phyloP scores from a whole-genome alignment of 2,329 filamentous ascomycete genomes.

The Aureobasidium sp. region DNA sequence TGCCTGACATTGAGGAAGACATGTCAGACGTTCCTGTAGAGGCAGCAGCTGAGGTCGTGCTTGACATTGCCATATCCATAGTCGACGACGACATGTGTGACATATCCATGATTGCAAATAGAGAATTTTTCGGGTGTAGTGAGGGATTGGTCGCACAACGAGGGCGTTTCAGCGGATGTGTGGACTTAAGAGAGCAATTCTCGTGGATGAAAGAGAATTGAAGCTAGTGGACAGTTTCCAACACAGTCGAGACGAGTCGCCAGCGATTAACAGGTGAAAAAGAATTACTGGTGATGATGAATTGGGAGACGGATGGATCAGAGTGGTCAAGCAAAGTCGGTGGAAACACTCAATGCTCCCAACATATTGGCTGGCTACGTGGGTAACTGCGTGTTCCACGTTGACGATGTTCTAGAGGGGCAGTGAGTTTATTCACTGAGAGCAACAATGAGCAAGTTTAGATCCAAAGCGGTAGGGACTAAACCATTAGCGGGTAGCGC shows the following conservation, averaged over 20 bases:
- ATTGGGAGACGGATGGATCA: not conserved
- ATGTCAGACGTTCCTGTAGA: conserved; percentile 8
- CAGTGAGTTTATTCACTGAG: not conserved
- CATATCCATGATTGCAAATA: not conserved
- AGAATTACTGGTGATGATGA: not conserved
- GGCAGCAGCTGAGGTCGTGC: conserved; percentile 3
- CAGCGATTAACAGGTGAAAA: not conserved
- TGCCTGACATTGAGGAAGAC: conserved; percentile 18
- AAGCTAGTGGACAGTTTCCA: not conserved
- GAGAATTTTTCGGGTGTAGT: not conserved
- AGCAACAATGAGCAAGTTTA: conserved; percentile 3
- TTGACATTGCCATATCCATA: conserved; percentile 15
- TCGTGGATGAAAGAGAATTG: not conserved
- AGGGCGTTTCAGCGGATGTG: not conserved
- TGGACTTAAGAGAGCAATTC: not conserved
- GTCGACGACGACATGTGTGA: conserved; percentile 8
- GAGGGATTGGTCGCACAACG: not conserved
- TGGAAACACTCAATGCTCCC: not conserved
- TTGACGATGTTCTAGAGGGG: not conserved
- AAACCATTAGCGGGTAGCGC: not conserved
- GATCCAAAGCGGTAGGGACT: not conserved
- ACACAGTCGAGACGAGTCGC: not conserved
- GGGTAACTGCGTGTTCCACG: not conserved
- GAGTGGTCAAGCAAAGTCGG: not conserved
- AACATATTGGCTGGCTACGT: not conserved